These are phyloP conservation scores for Cladosporium velox DNA, from an alignment of 2,329 filamentous ascomycete genomes.

Conservation along the genomic window DNA sequence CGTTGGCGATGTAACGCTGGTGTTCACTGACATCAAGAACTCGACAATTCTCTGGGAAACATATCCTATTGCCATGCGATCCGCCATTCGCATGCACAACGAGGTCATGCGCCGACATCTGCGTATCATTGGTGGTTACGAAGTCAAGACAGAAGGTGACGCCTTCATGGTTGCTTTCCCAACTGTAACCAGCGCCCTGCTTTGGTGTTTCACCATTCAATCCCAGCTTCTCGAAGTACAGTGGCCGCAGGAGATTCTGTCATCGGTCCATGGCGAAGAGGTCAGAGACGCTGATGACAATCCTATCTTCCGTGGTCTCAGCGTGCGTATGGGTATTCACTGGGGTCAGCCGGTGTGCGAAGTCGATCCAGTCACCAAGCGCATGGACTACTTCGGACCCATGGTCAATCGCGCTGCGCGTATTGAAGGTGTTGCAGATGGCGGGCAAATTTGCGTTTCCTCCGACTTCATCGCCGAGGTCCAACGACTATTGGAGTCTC, in stretches of 20 bases:
- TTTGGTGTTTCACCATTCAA: slow-evolving; percentile 97
- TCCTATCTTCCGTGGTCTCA: slow-evolving; percentile 89
- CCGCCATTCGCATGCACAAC: slow-evolving; percentile 96
- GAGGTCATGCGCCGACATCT: slow-evolving; percentile 93
- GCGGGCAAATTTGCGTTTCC: slow-evolving; percentile 94
- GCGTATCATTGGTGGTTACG: slow-evolving; percentile 91
- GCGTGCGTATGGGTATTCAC: slow-evolving; percentile 96
- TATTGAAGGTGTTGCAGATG: slow-evolving; percentile 91
- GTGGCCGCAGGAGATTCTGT: slow-evolving; percentile 92
- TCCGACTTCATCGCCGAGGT: slow-evolving; percentile 97
- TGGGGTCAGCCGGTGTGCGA: slow-evolving; percentile 95
- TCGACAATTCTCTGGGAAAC: slow-evolving; percentile 96
- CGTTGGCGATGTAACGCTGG: slow-evolving; percentile 85
- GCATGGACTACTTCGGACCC: slow-evolving; percentile 99
- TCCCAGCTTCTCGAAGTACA: slow-evolving; percentile 80
- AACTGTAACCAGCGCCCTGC: slow-evolving; percentile 86
- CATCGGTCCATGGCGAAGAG: slow-evolving; percentile 80
- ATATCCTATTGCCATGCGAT: slow-evolving; percentile 91
- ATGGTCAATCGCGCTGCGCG: slow-evolving; percentile 98
- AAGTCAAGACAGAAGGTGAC: slow-evolving; percentile 99
- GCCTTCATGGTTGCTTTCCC: slow-evolving; percentile 99
- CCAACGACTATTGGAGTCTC: slow-evolving; percentile 83
- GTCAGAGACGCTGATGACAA: slow-evolving; percentile 80
- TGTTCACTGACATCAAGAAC: slow-evolving; percentile 99
- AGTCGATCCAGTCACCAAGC: slow-evolving; percentile 89